Conservation (phyloP, 2,329 filamentous ascomycete species). For the Microascus cirrosus region DNA sequence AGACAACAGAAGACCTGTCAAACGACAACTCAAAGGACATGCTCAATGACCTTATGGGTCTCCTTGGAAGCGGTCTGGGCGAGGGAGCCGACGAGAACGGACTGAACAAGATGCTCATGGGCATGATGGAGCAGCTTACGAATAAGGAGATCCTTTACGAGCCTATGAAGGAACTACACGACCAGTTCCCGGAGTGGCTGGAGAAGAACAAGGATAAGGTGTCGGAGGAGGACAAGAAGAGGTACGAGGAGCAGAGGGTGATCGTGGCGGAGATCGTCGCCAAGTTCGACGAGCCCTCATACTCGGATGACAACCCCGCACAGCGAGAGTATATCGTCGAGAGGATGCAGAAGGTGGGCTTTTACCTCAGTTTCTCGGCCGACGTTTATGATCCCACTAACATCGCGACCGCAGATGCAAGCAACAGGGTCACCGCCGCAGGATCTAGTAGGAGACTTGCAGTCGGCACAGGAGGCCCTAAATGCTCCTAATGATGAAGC, state of each 20-base stretch:
- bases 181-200: slow-evolving; percentile 88
- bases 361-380: neutral
- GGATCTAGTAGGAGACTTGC: slow-evolving; percentile 85
- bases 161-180: slow-evolving; percentile 92
- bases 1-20: slow-evolving; percentile 39
- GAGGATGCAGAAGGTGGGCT: slow-evolving; percentile 85
- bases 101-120: slow-evolving; percentile 87
- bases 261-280: slow-evolving; percentile 78
- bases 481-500: slow-evolving; percentile 45
- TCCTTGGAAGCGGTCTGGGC: slow-evolving; percentile 60
- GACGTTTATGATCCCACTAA: neutral
- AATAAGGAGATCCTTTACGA: slow-evolving; percentile 98
- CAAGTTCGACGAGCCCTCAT: slow-evolving; percentile 75
- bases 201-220: slow-evolving; percentile 59
- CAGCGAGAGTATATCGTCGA: slow-evolving; percentile 92
- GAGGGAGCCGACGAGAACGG: slow-evolving; percentile 61
- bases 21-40: slow-evolving; percentile 43
- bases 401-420: slow-evolving; percentile 69
- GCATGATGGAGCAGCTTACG: slow-evolving; percentile 98
- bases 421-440: slow-evolving; percentile 78
- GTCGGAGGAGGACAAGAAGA: slow-evolving; percentile 59
- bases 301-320: slow-evolving; percentile 68
- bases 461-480: slow-evolving; percentile 64
- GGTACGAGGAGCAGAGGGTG: slow-evolving; percentile 70
- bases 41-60: slow-evolving; percentile 83